Conservation (phyloP, 768 basidiomycete genomes). For the Suillus alpinus region DNA sequence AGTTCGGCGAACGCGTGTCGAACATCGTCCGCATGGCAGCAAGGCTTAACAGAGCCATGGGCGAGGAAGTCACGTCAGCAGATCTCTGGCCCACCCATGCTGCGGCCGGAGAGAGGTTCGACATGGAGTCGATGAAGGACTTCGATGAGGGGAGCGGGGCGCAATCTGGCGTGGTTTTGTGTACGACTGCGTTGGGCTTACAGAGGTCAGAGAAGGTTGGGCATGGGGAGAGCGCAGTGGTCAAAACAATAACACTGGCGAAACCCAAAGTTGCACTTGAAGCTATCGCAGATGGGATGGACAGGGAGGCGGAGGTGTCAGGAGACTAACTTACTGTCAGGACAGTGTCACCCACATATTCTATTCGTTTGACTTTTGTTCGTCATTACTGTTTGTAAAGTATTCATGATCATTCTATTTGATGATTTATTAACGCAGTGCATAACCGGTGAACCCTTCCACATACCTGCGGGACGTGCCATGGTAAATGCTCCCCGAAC, state of each 20-base stretch:
- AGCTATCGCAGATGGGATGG: slow-evolving; percentile 26
- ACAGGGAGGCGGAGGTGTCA: slow-evolving; percentile 19
- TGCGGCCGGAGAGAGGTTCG: slow-evolving; percentile 40
- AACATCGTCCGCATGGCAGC: slow-evolving; percentile 32
- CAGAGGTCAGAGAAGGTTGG: slow-evolving; percentile 34
- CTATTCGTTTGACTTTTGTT: neutral
- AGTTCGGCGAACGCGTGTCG: slow-evolving; percentile 33
- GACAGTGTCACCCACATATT: neutral
- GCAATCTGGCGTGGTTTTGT: slow-evolving; percentile 36
- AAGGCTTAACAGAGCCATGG: slow-evolving; percentile 45
- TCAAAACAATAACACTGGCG: slow-evolving; percentile 47
- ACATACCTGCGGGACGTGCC: neutral
- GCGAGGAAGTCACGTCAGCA: slow-evolving; percentile 55
- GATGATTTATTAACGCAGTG: neutral
- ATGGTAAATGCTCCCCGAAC: neutral
- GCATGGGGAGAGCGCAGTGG: slow-evolving; percentile 41
- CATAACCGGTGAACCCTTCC: neutral
- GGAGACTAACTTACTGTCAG: neutral
- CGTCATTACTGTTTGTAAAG: neutral
- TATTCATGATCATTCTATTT: slow-evolving; percentile 1
- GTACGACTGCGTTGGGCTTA: slow-evolving; percentile 58
- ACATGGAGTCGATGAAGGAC: slow-evolving; percentile 44
- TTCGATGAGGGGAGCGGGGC: slow-evolving; percentile 26
- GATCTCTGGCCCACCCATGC: slow-evolving; percentile 53
- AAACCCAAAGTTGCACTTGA: slow-evolving; percentile 56